A percentile compares a stretch with the other conserved stretches of the same genome.
Evolutionary conservation across 2,329 filamentous ascomycete species (phyloP).

Genomic region (Fusarium camptoceras): DNA sequence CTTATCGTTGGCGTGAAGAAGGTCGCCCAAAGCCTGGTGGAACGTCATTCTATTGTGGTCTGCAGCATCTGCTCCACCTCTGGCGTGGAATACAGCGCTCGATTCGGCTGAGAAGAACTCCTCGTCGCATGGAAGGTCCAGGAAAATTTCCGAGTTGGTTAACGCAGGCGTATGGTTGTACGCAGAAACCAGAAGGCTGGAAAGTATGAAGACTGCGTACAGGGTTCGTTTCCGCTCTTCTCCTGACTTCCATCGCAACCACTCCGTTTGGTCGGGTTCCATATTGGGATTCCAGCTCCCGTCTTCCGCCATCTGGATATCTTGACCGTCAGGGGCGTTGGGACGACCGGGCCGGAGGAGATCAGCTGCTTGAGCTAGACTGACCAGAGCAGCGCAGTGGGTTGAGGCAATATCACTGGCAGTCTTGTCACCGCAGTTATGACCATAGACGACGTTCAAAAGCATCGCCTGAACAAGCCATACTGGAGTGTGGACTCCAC

Average conservation of each 20-base stretch:
- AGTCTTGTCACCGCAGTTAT: conserved; percentile 92
- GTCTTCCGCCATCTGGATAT: conserved; percentile 69
- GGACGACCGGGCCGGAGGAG: conserved; percentile 64
- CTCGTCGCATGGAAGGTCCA: conserved; percentile 93
- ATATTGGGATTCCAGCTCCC: conserved; percentile 59
- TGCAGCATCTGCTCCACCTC: conserved; percentile 77
- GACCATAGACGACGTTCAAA: conserved; percentile 93
- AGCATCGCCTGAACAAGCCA: conserved; percentile 99
- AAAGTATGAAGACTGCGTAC: conserved; percentile 90
- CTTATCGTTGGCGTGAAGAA: conserved; percentile 80
- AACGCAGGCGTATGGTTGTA: conserved; percentile 93
- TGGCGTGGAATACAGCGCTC: conserved; percentile 81
- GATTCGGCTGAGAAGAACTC: conserved; percentile 88
- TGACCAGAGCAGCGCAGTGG: conserved; percentile 90
- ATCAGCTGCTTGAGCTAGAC: conserved; percentile 89
- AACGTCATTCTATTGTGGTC: conserved; percentile 81
- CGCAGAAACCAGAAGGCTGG: conserved; percentile 88
- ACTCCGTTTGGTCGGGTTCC: conserved; percentile 67
- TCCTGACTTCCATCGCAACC: conserved; percentile 87
- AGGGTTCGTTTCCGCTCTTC: conserved; percentile 95
- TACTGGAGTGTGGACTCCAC: conserved; percentile 80
- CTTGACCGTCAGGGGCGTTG: conserved; percentile 60
- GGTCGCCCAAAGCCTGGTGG: conserved; percentile 81
- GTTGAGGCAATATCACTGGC: conserved; percentile 92
- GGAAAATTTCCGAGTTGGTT: conserved; percentile 91